Evolutionary conservation across 192 early-diverging fungal species (phyloP), one percentile per base, ranked within the genome.

Genomic region (Rhizophagus sp.): DNA sequence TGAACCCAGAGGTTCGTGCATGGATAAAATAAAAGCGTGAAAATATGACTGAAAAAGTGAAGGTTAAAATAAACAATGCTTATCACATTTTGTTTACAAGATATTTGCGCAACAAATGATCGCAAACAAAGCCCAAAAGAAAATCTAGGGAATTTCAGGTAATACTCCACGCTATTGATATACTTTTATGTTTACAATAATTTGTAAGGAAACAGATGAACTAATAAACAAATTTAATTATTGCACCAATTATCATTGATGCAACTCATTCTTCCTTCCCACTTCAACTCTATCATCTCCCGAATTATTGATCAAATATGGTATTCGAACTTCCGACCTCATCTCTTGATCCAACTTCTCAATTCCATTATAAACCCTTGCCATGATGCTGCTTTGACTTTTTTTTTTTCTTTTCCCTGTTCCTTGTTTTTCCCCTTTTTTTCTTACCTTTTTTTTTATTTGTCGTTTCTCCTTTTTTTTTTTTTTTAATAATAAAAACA

Each of bases 301-400:
- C 64, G 64, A 65, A 65, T 27, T 65, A 24, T 65, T 65, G 64
- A 30, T 27, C 27, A 24, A 65, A 65, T 57, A 57, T 57, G 50
- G 34, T 69, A 69, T 70, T 70, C 68, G 34, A 70, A 70, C 36
- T 70, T 41, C 68, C 68, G 68, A 70, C 30, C 68, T 57, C 50
- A 57, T 57, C 50, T 57, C 17, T 57, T 57, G 50, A 57, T 57
- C 50, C 15, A 57, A 57, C 34, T 39, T n/a, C 22, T n/a, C 33
- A 70, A 39, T 70, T 41, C 36, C 68, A 36, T 70, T 70, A 70
- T 70, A 70, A 70, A 70, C 36, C 68, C 68, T 70, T 36, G 36
- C 36, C 34, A 36, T 70, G 33, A 70, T 41, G 68, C 30, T 15
- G 24, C 27, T 66, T 66, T 66, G 24, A 33, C 68, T 19, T 41